A percentile compares a stretch with the other conserved stretches of the same genome.
Conservation (phyloP, 1,284 basidiomycete species). For the Porodaedalea pini region DNA sequence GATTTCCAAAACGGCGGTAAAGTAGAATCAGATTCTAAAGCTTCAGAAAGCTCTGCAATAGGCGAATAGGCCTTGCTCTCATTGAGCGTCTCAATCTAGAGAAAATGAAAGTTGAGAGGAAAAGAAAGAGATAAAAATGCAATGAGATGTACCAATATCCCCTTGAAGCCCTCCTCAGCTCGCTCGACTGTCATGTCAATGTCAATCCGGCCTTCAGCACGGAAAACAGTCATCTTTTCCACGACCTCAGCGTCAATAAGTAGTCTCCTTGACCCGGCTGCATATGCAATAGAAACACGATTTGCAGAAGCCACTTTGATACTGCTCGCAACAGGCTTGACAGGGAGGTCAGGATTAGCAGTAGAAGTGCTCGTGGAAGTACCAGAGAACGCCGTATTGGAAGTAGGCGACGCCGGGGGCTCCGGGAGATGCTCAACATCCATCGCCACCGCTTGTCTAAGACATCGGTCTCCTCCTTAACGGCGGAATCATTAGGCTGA, state of each 20-base stretch:
- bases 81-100: slow-evolving; percentile 73
- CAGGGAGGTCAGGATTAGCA: slow-evolving; percentile 17
- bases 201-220: slow-evolving; percentile 84
- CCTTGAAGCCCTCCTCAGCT: slow-evolving; percentile 58
- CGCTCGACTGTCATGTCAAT: slow-evolving; percentile 61
- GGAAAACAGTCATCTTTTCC: slow-evolving; percentile 74
- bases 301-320: slow-evolving; percentile 60
- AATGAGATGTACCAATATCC: slow-evolving; percentile 57
- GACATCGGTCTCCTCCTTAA: slow-evolving; percentile 19
- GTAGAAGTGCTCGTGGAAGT: slow-evolving; percentile 44
- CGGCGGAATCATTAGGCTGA: slow-evolving; percentile 13
- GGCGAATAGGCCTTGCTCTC: slow-evolving; percentile 65
- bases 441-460: slow-evolving; percentile 20
- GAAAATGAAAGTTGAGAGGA: slow-evolving; percentile 19
- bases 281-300: slow-evolving; percentile 92
- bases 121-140: slow-evolving; percentile 11
- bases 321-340: slow-evolving; percentile 23
- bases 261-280: slow-evolving; percentile 80
- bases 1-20: slow-evolving; percentile 65
- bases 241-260: slow-evolving; percentile 89
- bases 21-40: slow-evolving; percentile 48
- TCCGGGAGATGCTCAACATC: slow-evolving; percentile 51
- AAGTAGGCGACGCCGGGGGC: slow-evolving; percentile 52
- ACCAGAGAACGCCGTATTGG: slow-evolving; percentile 47
- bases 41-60: slow-evolving; percentile 46